Percentiles rank a stretch among this genome's conserved stretches.
These are phyloP conservation scores for Ascomycota sp. DNA, from an alignment of 2,329 filamentous ascomycete genomes.

Conservation along the genomic window DNA sequence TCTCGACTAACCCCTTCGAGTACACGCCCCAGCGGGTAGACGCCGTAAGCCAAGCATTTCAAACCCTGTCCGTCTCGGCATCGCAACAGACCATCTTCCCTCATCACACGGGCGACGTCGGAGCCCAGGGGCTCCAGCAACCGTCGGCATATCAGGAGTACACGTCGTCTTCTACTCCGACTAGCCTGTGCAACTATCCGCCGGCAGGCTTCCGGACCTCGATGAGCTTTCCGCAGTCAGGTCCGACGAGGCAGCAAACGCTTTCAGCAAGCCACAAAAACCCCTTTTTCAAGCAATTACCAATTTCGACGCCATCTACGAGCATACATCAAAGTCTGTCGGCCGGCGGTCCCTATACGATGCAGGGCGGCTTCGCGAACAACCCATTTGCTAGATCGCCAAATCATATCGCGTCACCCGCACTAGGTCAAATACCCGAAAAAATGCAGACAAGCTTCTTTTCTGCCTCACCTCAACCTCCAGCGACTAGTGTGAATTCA, in stretches of 20 bases:
- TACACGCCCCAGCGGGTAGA: constrained; percentile 19
- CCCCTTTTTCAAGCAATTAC: constrained; percentile 25
- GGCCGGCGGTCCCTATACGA: constrained; percentile 16
- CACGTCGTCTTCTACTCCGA: constrained; percentile 20
- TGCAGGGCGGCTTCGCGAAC: constrained; percentile 14
- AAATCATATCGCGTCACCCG: constrained; percentile 27
- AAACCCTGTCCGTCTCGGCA: constrained; percentile 48
- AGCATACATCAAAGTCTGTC: constrained; percentile 17
- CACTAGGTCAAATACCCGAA: constrained; percentile 30
- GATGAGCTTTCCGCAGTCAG: constrained; percentile 20
- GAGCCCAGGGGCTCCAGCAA: constrained; percentile 17
- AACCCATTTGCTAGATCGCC: constrained; percentile 31
- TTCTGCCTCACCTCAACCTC: constrained; percentile 9
- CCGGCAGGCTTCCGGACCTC: constrained; percentile 19
- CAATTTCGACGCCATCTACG: constrained; percentile 12
- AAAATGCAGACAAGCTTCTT: constrained; percentile 25
- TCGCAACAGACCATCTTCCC: constrained; percentile 44
- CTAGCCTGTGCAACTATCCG: constrained; percentile 19
- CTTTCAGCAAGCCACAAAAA: constrained; percentile 24
- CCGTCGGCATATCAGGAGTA: constrained; percentile 22
- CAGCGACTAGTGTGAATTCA: constrained; percentile 14
- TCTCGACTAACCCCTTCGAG: constrained; percentile 50
- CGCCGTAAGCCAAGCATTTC: constrained; percentile 46
- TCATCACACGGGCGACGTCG: constrained; percentile 48
- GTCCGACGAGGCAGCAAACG: constrained; percentile 14